A percentile compares a stretch with the other conserved stretches of the same genome.
Evolutionary conservation across 2,329 filamentous ascomycete species (phyloP).

Genomic region (Venturia nashicola): DNA sequence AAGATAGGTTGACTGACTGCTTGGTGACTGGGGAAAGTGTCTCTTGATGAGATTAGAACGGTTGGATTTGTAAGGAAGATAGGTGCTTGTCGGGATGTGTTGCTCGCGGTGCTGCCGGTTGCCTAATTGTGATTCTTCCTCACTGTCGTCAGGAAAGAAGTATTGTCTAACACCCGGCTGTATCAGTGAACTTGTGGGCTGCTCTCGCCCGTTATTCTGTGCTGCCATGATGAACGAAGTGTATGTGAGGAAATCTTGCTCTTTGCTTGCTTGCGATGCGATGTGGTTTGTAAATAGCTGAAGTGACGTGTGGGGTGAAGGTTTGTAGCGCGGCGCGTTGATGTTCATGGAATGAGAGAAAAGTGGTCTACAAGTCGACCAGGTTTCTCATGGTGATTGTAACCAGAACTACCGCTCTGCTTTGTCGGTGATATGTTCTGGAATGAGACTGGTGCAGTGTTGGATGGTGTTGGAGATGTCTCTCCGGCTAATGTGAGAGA

Average conservation of each 20-base stretch:
- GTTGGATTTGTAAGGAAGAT: background rate
- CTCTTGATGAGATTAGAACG: background rate
- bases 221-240: background rate
- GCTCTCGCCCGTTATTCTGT: background rate
- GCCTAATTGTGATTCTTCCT: slow-evolving; percentile 2
- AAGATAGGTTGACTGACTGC: background rate
- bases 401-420: background rate
- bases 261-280: background rate
- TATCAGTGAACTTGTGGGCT: background rate
- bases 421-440: background rate
- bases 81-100: background rate
- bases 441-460: background rate
- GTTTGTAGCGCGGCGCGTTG: background rate
- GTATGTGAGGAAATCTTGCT: background rate
- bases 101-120: background rate
- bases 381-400: background rate
- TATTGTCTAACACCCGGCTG: background rate
- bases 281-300: background rate
- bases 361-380: background rate
- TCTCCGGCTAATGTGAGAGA: background rate
- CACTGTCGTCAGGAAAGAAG: background rate
- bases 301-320: background rate
- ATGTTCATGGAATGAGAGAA: background rate
- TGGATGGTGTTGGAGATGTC: background rate
- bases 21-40: background rate